Evolutionary conservation across 345 rosid genomes (phyloP).

Genomic region (Boechera stricta): DNA sequence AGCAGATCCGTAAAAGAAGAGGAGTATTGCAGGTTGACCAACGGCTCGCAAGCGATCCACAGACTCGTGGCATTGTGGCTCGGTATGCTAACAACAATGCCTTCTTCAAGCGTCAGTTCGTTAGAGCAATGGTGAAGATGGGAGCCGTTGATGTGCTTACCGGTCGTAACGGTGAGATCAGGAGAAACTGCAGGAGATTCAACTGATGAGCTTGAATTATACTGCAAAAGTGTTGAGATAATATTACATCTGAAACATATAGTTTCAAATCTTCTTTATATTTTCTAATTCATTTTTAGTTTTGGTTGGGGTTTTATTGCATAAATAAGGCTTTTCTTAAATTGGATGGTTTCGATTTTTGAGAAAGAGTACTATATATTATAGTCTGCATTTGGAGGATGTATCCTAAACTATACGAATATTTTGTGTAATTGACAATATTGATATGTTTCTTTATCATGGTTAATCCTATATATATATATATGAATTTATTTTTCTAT

Average conservation of each 20-base stretch:
- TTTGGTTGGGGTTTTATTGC: slow-evolving; percentile 18
- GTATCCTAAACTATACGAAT: not conserved
- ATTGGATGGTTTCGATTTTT: slow-evolving; percentile 23
- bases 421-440: slow-evolving; percentile 24
- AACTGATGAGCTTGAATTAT: slow-evolving; percentile 36
- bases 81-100: slow-evolving; percentile 40
- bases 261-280: slow-evolving; percentile 6
- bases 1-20: slow-evolving; percentile 40
- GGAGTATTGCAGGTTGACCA: slow-evolving; percentile 49
- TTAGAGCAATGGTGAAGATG: slow-evolving; percentile 76
- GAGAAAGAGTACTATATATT: slow-evolving; percentile 15
- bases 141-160: slow-evolving; percentile 65
- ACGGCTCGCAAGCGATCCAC: slow-evolving; percentile 26
- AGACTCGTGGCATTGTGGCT: slow-evolving; percentile 44
- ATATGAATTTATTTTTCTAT: not conserved
- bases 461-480: not conserved
- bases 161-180: slow-evolving; percentile 65
- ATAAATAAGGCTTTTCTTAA: slow-evolving; percentile 39
- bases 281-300: slow-evolving; percentile 12
- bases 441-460: slow-evolving; percentile 18
- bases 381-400: slow-evolving; percentile 14
- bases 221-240: not conserved
- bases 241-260: slow-evolving; percentile 7
- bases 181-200: slow-evolving; percentile 63
- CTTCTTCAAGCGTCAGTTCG: slow-evolving; percentile 53